phyloP scores from a whole-genome alignment of 768 basidiomycete genomes.

The Lepiota brunneoincarnata region DNA sequence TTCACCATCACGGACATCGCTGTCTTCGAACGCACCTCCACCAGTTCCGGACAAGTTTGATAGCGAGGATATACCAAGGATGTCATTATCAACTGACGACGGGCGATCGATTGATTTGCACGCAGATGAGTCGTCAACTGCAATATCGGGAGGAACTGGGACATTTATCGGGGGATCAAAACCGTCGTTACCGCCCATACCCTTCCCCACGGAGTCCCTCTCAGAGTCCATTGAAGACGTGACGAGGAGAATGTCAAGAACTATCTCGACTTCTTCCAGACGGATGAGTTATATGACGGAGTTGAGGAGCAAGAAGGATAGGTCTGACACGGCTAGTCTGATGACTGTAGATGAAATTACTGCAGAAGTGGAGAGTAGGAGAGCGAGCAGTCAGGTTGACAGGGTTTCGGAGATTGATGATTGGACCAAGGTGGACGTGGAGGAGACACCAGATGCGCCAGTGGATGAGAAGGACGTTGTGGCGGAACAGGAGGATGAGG shows the following conservation, averaged over 20 bases:
- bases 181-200: slow-evolving; percentile 74
- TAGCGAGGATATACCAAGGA: slow-evolving; percentile 57
- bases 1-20: slow-evolving; percentile 43
- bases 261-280: slow-evolving; percentile 51
- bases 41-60: slow-evolving; percentile 34
- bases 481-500: slow-evolving; percentile 40
- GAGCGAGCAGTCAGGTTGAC: slow-evolving; percentile 47
- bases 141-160: slow-evolving; percentile 19
- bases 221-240: slow-evolving; percentile 73
- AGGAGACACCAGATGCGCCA: slow-evolving; percentile 32
- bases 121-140: slow-evolving; percentile 36
- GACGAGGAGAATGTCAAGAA: slow-evolving; percentile 39
- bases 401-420: slow-evolving; percentile 55
- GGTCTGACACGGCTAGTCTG: slow-evolving; percentile 85
- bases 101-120: slow-evolving; percentile 64
- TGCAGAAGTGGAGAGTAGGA: slow-evolving; percentile 81
- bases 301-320: slow-evolving; percentile 76
- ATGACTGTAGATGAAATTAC: slow-evolving; percentile 98
- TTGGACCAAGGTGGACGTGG: slow-evolving; percentile 70
- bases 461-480: slow-evolving; percentile 33
- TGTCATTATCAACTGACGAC: slow-evolving; percentile 76
- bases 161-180: slow-evolving; percentile 25
- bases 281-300: slow-evolving; percentile 84
- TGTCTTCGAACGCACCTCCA: slow-evolving; percentile 46
- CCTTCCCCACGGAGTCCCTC: slow-evolving; percentile 74